Base-by-base conservation (phyloP, 345 rosid species). In the Linum usitatissimum region DNA sequence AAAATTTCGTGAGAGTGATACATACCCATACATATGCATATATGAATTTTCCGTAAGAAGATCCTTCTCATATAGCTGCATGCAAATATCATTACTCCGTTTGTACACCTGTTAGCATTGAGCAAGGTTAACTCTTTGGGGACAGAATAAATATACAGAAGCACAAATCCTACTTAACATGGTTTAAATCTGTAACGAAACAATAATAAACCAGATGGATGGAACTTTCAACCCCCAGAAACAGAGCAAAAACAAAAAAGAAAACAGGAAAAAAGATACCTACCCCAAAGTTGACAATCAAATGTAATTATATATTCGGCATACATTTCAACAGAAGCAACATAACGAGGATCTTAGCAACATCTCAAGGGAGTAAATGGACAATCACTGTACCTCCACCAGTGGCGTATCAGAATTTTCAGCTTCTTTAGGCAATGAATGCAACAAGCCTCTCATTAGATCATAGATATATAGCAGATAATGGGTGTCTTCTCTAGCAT, bases 401-500 rank as follows among this genome's bases (percentile, higher is more conserved):
- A 92, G 67, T 66, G 86, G 84, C 61, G 77, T 63, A 79, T 84
- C 90, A 51, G 74, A 69, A 54, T 69, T 74, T 69, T 73, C 90
- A 60, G 63, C 36, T 63, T 79, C 78, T 63, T 67, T 76, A 49
- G 83, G 70, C 75, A 73, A 59, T 51, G 76, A 66, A 34, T 64
- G 63, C 76, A 89, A 72, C 55, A 74, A 61, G 57, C 61, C 63
- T 63, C 78, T 84, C 98, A 92, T 89, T 62, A 76, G 7, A 72
- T 92, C 96, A 78, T 78, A 86, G 17, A 92, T 84, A 70, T 85
- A 78, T 80, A 92, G 72, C 70, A 87, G 77, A 75, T 87, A 92
- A 79, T 92, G 97, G 10, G 98, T 92, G 75, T 89, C 98, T 74
- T 92, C 97, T 75, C 97, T 81, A 57, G 88, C 98, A 80, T 92